Percentiles rank a stretch among this genome's conserved stretches.
phyloP scores from a whole-genome alignment of 2,329 filamentous ascomycete genomes.

The Dactylellina drechsleri region DNA sequence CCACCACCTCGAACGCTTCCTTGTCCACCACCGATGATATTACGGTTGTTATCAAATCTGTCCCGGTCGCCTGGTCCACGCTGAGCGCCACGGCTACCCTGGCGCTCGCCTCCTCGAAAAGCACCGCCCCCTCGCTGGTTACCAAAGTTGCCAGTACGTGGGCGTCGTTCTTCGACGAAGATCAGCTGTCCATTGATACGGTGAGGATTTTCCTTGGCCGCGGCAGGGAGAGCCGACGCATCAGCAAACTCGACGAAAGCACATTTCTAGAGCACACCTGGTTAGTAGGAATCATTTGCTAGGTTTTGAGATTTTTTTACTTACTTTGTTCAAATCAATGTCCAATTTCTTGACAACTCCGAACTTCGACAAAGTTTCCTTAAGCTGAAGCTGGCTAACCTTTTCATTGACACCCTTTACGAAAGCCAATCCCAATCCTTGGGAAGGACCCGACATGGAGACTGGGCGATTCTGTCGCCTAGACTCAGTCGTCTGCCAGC shows the following conservation, averaged over 20 bases:
- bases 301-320: slow-evolving; percentile 48
- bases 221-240: slow-evolving; percentile 81
- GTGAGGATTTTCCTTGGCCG: slow-evolving; percentile 85
- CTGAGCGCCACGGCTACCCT: slow-evolving; percentile 51
- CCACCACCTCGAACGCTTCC: slow-evolving; percentile 52
- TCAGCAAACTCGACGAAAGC: slow-evolving; percentile 95
- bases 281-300: neutral
- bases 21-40: slow-evolving; percentile 47
- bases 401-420: slow-evolving; percentile 93
- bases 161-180: slow-evolving; percentile 84
- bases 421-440: slow-evolving; percentile 75
- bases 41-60: slow-evolving; percentile 36
- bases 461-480: slow-evolving; percentile 58
- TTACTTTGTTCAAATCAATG: slow-evolving; percentile 84
- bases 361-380: slow-evolving; percentile 75
- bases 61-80: slow-evolving; percentile 53
- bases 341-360: slow-evolving; percentile 79
- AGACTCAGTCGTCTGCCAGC: slow-evolving; percentile 83
- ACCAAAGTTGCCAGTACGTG: slow-evolving; percentile 58
- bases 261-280: slow-evolving; percentile 74
- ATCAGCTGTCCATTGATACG: slow-evolving; percentile 83
- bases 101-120: slow-evolving; percentile 47
- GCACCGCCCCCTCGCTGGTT: slow-evolving; percentile 45
- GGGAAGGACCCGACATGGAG: slow-evolving; percentile 59
- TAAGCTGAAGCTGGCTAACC: slow-evolving; percentile 79